Conservation (phyloP, 1,284 basidiomycete genomes). For the Ceratobasidium sp. region DNA sequence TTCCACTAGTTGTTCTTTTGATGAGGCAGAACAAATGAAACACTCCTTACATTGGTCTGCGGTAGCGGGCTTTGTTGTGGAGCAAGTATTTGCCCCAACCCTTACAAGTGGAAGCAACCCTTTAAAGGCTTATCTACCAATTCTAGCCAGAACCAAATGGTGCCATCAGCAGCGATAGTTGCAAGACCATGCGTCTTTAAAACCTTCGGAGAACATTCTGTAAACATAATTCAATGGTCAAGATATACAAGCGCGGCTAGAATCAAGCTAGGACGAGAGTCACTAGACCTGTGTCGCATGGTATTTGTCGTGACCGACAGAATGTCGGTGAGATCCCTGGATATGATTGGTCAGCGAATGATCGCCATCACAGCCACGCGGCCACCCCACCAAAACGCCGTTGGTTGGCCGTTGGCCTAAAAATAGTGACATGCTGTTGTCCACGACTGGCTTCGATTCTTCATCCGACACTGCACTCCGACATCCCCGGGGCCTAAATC, state of each 20-base stretch:
- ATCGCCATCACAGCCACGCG: background rate
- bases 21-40: background rate
- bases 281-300: background rate
- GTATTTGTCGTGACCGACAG: background rate
- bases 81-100: background rate
- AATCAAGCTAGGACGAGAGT: too few relatives aligned
- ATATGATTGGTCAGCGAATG: background rate
- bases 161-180: background rate
- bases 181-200: background rate
- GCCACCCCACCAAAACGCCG: background rate
- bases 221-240: background rate
- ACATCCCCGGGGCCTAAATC: background rate
- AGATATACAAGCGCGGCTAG: background rate
- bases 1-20: too few relatives aligned
- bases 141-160: background rate
- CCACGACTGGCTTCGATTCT: too few relatives aligned
- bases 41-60: background rate
- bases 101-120: background rate
- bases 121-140: background rate
- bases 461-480: background rate
- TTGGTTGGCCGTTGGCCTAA: background rate
- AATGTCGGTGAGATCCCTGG: background rate
- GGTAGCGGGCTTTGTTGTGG: background rate
- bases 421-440: background rate
- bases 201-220: background rate